These are phyloP conservation scores for Hyphopichia khmerensis DNA, from an alignment of 1,139 yeast species.

Conservation along the genomic window DNA sequence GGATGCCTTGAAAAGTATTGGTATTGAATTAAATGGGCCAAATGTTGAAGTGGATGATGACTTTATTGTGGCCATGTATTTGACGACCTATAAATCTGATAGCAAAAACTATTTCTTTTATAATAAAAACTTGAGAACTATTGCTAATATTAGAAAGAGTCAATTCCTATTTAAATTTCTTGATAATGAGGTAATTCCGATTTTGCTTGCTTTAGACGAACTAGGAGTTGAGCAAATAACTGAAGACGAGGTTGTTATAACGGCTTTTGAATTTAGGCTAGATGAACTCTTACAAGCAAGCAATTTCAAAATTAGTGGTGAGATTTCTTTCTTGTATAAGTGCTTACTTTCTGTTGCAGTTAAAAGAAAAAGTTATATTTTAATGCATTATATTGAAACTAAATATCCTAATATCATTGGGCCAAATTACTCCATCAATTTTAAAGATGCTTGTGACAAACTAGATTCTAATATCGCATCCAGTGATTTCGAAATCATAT, in stretches of 20 bases:
- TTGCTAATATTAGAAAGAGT: constrained; percentile 51
- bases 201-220: constrained; percentile 57
- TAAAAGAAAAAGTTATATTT: constrained; percentile 37
- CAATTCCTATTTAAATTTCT: constrained; percentile 41
- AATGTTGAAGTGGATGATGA: constrained; percentile 38
- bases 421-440: constrained; percentile 9
- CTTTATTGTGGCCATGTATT: constrained; percentile 46
- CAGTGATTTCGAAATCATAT: constrained; percentile 55
- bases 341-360: constrained; percentile 44
- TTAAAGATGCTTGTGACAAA: constrained; percentile 37
- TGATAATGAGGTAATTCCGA: constrained; percentile 53
- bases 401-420: constrained; percentile 36
- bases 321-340: constrained; percentile 33
- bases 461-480: constrained; percentile 47
- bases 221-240: constrained; percentile 64
- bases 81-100: constrained; percentile 33
- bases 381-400: constrained; percentile 47
- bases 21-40: constrained; percentile 35
- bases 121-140: constrained; percentile 34
- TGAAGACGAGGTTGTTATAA: constrained; percentile 72
- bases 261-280: constrained; percentile 64
- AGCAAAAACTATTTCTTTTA: constrained; percentile 35
- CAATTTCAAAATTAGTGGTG: constrained; percentile 13
- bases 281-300: constrained; percentile 56
- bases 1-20: constrained; percentile 53